These are phyloP conservation scores for Brassica cretica DNA, from an alignment of 345 rosid species.

Conservation along the genomic window DNA sequence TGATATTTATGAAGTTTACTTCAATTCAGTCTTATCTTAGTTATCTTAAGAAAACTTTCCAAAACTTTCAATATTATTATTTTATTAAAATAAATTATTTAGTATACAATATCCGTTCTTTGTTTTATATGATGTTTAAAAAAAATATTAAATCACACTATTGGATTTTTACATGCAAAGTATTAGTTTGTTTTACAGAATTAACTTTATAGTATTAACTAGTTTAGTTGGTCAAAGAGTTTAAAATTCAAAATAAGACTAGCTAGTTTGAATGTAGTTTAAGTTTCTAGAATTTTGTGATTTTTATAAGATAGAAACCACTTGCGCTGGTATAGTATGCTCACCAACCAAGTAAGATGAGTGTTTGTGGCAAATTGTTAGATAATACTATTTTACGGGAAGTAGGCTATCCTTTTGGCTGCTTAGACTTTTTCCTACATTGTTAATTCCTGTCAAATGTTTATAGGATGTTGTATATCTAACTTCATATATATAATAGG, in stretches of 20 bases:
- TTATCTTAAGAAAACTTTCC: not conserved
- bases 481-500: not conserved
- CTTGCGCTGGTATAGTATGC: constrained; percentile 13
- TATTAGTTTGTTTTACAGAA: not conserved
- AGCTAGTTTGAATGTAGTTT: not conserved
- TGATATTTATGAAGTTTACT: not conserved
- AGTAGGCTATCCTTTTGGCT: constrained; percentile 13
- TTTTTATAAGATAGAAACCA: not conserved
- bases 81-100: not conserved
- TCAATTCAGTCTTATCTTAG: not conserved
- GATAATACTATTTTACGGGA: not conserved
- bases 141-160: not conserved
- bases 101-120: not conserved
- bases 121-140: not conserved
- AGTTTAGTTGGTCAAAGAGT: not conserved
- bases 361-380: constrained; percentile 20
- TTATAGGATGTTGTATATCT: not conserved
- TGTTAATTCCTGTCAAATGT: constrained; percentile 9
- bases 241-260: not conserved
- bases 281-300: constrained; percentile 19
- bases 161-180: not conserved
- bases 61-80: not conserved
- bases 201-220: too few relatives aligned
- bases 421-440: not conserved
- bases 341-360: constrained; percentile 7